Evolutionary conservation across 2,329 filamentous ascomycete species (phyloP), one percentile per base, ranked within the genome.

Genomic region (Fusarium metavorans): DNA sequence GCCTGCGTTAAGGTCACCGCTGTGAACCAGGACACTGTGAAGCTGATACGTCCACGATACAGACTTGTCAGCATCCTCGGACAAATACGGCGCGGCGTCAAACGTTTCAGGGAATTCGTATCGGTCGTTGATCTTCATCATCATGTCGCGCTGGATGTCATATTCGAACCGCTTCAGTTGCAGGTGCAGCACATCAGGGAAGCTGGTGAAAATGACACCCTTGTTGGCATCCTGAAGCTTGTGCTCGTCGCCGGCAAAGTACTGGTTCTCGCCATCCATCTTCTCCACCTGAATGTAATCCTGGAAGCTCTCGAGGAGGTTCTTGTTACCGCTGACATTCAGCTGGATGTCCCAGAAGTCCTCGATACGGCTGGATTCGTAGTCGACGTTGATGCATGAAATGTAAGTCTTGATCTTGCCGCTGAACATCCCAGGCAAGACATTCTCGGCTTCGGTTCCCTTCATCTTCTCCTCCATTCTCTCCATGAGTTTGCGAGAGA

Each of bases 321-420:
- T 96, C 85, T 94, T 95, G 87, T 98, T 98, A 35, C 95, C 95
- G 73, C 94, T 93, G 60, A 99, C 97, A 76, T 98, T 99, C 77
- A 99, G 90, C 82, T 99, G 97, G 70, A 99, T 94, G 81, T 99
- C 97, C 97, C 97, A 99, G 82, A 98, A 99, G 78, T 99, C 97
- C 83, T 99, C 97, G 75, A 97, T 91, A 71, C 96, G 91, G 72
- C 95, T 98, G 25, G 95, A 98, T 85, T 98, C 96, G 85, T 98
- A 99, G 79, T 97, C 92, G 72, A 99, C 97, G 82, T 99, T 97
- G 82, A 99, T 98, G 85, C 97, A 99, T 25, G 94, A 97, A 75
- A 99, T 97, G 83, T 98, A 99, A 1, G 97, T 99, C 86, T 98
- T 98, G 83, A 97, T 95, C 84, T 98, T 98, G 67, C 97, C 97